These are phyloP conservation scores for barley (Hordeum vulgare) DNA, from an alignment of 176 grass and related monocot genomes.

Conservation along the genomic window MorexV3_pseudomolecules_assembly NC_058524.1:115891004-115891503, in stretches of 20 bases:
- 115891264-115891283: not conserved
- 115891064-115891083: not conserved
- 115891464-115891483: not conserved
- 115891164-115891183: not conserved
- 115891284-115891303: not conserved
- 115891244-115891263: not conserved
- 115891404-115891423: not conserved
- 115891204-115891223: not conserved
- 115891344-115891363: not conserved
- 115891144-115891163: not conserved
- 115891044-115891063: not conserved
- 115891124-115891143: not conserved
- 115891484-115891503: not conserved
- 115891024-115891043: not conserved
- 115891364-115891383: not conserved
- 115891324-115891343: not conserved
- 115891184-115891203: not conserved
- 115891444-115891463: not conserved
- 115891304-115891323: not conserved
- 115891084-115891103: not conserved
- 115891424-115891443: too few relatives aligned
- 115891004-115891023: not conserved
- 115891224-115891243: not conserved
- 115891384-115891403: not conserved
- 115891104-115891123: not conserved